These are phyloP conservation scores for Hymenoscyphus fraxineus DNA, from an alignment of 2,329 filamentous ascomycete genomes.

Conservation along the genomic window DNA sequence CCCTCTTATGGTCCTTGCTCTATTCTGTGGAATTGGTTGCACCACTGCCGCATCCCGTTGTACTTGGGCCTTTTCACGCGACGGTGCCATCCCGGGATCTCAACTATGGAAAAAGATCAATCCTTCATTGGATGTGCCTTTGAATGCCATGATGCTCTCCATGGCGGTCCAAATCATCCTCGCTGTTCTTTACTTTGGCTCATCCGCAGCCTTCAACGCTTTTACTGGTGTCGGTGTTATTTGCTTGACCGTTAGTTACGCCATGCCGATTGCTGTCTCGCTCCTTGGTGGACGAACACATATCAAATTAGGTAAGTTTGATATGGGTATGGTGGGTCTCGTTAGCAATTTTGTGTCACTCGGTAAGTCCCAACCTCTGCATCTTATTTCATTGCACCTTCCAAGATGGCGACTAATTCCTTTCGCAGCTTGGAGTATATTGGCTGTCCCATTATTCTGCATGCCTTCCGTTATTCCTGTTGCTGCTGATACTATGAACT, in stretches of 20 bases:
- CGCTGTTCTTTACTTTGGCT: slow-evolving; percentile 67
- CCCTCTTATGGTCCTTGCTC: slow-evolving; percentile 61
- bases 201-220: slow-evolving; percentile 65
- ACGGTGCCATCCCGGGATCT: slow-evolving; percentile 65
- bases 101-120: slow-evolving; percentile 59
- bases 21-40: slow-evolving; percentile 67
- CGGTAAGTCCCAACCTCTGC: background rate
- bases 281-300: slow-evolving; percentile 54
- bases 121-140: slow-evolving; percentile 57
- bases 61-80: slow-evolving; percentile 67
- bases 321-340: slow-evolving; percentile 58
- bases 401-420: background rate
- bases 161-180: slow-evolving; percentile 62
- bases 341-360: slow-evolving; percentile 50
- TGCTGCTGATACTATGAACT: slow-evolving; percentile 56
- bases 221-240: slow-evolving; percentile 70
- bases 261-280: slow-evolving; percentile 62
- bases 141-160: slow-evolving; percentile 70
- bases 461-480: slow-evolving; percentile 65
- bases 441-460: slow-evolving; percentile 71
- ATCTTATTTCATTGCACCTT: slow-evolving; percentile 1
- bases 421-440: slow-evolving; percentile 56
- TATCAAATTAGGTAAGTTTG: slow-evolving; percentile 52
- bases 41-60: slow-evolving; percentile 65
- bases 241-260: slow-evolving; percentile 65